These are phyloP conservation scores for Daldinia sp. DNA, from an alignment of 2,329 filamentous ascomycete genomes.

Conservation along the genomic window DNA sequence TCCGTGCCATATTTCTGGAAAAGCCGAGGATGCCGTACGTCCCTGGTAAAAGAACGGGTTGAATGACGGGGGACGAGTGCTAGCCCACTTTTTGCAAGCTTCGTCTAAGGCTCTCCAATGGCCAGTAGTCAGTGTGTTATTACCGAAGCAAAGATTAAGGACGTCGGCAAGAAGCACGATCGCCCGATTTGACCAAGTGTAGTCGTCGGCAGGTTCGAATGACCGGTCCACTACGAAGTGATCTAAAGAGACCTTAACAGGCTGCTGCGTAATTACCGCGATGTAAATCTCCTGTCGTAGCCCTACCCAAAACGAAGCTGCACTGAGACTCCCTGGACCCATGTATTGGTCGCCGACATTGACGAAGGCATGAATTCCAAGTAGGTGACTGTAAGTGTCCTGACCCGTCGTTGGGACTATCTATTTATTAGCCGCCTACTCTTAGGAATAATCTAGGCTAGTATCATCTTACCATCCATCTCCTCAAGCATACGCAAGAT, in stretches of 20 bases:
- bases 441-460: slow-evolving; percentile 23
- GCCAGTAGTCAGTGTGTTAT: slow-evolving; percentile 50
- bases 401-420: slow-evolving; percentile 58
- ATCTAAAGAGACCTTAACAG: slow-evolving; percentile 63
- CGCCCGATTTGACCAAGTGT: slow-evolving; percentile 70
- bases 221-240: slow-evolving; percentile 65
- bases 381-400: slow-evolving; percentile 61
- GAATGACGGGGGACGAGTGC: slow-evolving; percentile 63
- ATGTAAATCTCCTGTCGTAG: slow-evolving; percentile 71
- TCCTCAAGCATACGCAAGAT: slow-evolving; percentile 67
- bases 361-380: slow-evolving; percentile 62
- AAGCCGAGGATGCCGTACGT: slow-evolving; percentile 55
- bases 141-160: slow-evolving; percentile 71
- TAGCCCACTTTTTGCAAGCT: slow-evolving; percentile 61
- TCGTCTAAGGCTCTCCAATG: slow-evolving; percentile 60
- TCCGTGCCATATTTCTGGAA: slow-evolving; percentile 70
- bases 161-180: slow-evolving; percentile 73
- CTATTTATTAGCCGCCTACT: slow-evolving; percentile 43
- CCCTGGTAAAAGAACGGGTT: slow-evolving; percentile 65
- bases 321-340: slow-evolving; percentile 58
- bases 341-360: slow-evolving; percentile 57
- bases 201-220: slow-evolving; percentile 62
- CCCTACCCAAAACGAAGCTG: slow-evolving; percentile 69
- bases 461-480: slow-evolving; percentile 50
- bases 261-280: slow-evolving; percentile 62